Evolutionary conservation across 2,329 filamentous ascomycete species (phyloP), one percentile per base, ranked within the genome.

Genomic region (Ophiognomonia clavigignenti-juglandacearum): DNA sequence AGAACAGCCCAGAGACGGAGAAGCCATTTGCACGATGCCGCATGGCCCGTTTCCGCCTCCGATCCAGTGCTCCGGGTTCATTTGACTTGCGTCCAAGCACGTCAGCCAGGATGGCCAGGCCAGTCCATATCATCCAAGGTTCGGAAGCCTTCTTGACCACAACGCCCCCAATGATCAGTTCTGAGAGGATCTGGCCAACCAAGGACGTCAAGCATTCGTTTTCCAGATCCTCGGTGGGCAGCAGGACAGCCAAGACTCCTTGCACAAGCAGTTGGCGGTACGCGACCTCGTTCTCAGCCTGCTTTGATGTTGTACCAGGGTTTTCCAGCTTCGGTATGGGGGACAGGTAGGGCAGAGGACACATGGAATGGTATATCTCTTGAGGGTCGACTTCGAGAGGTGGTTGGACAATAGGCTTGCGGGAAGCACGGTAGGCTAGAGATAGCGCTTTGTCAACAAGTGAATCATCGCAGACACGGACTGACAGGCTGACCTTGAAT

Each of bases 211-310:
- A 73, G 63, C 88, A 95, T 45, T 81, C 81, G 63, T 96, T 97
- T 59, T 92, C 83, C 32, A 97, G 73, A 63, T 97, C 92, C 60
- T 97, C 92, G 14, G 90, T 93, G 9, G 93, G 93, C 18, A 98
- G 75, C 14, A 98, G 77, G 43, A 96, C 75, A 20, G 88, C 85
- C 52, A 98, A 72, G 31, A 90, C 75, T 24, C 85, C 88, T 60
- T 91, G 83, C 14, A 91, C 85, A n/a, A 97, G 74, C 47, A 97
- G 72, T 61, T 95, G 88, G 57, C 92, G 86, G 72, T 96, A 97
- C 38, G 81, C 75, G 22, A 77, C 75, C 69, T 97, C 93, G 59
- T 90, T 92, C 52, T 85, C 78, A 48, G 73, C 71, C 68, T 95
- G 90, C 47, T 79, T 71, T 49, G 73, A 63, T 39, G 74, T 62